Percentiles rank a stretch among this genome's conserved stretches.
phyloP scores from a whole-genome alignment of 1,139 yeast species.

The Candida labiduridarum region DNA sequence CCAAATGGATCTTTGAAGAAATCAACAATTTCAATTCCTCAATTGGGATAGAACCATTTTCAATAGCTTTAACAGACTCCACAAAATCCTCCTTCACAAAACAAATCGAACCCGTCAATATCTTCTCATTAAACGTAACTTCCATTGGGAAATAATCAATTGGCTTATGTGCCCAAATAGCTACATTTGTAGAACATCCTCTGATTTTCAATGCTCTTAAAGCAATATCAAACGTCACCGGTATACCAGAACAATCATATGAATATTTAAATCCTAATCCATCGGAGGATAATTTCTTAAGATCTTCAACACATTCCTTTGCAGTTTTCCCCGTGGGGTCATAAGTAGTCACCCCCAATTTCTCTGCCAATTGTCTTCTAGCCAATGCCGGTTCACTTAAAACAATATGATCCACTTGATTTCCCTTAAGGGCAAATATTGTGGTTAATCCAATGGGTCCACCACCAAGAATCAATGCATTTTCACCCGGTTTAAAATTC shows the following conservation, averaged over 20 bases:
- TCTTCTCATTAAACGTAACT: constrained; percentile 38
- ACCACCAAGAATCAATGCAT: constrained; percentile 60
- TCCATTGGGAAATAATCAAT: constrained; percentile 37
- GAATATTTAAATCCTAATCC: constrained; percentile 59
- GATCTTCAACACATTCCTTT: constrained; percentile 30
- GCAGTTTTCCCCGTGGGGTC: constrained; percentile 40
- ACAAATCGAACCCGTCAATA: constrained; percentile 44
- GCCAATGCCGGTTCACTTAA: constrained; percentile 62
- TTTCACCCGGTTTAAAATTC: constrained; percentile 41
- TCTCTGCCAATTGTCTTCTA: constrained; percentile 54
- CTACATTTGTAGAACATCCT: constrained; percentile 66
- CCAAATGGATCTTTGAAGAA: constrained; percentile 35
- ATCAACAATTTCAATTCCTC: constrained; percentile 30
- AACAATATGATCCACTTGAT: constrained; percentile 53
- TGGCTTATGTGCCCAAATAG: constrained; percentile 44
- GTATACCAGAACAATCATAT: constrained; percentile 66
- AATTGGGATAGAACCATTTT: constrained; percentile 26
- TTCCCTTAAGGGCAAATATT: constrained; percentile 57
- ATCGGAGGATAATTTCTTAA: constrained; percentile 42
- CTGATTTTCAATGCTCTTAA: constrained; percentile 53
- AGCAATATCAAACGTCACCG: constrained; percentile 54
- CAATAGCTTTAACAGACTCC: constrained; percentile 34
- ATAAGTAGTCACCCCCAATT: constrained; percentile 51
- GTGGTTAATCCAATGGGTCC: constrained; percentile 68
- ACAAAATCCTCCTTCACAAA: constrained; percentile 39